Evolutionary conservation across 2,329 filamentous ascomycete species (phyloP), one percentile per base, ranked within the genome.

Genomic region (Aspergillus bombycis): DNA sequence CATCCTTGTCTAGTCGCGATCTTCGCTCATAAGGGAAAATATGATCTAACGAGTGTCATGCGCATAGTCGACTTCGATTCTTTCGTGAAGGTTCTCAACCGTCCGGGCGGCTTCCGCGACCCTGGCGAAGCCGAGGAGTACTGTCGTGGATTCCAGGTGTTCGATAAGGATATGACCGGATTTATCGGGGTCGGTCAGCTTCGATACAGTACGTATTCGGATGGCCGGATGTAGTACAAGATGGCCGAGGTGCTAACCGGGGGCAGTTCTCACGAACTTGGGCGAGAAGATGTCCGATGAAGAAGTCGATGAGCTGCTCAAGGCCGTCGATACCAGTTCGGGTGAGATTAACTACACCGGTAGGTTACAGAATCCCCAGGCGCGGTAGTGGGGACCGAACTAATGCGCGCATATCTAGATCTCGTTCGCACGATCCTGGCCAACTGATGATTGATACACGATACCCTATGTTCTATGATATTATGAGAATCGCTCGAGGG

Each of bases 211-310:
- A 75, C 62, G 79, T 76, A 34, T 23, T 30, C 16, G 4, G 53
- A n/a, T 48, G 14, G 12, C 12, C 7, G 34, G 19, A 12, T 34
- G 11, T 23, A 28, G 43, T 45, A 5, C 11, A 50, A 4, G 34
- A n/a, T 19, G 48, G 14, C 4, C 2, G 11, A 6, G 48, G 58
- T 55, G 41, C 62, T 64, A 36, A 66, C 34, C 19, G 43, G 46
- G 12, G 38, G 54, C 60, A 85, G 94, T 99, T 78, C 83, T 99
- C 75, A 99, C 95, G 62, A 98, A 98, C 79, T 83, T 99, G 73
- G 95, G 95, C 74, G 95, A 99, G 89, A 98, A 98, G 86, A 97
- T 99, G 93, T 92, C 91, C 66, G 94, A 99, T 74, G 95, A 98
- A 68, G 95, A 99, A 85, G 95, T 99, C 56, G 94, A 98, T 79